Base-by-base conservation (phyloP, 306 rosid genomes). In the Phaseolus lunatus region DNA sequence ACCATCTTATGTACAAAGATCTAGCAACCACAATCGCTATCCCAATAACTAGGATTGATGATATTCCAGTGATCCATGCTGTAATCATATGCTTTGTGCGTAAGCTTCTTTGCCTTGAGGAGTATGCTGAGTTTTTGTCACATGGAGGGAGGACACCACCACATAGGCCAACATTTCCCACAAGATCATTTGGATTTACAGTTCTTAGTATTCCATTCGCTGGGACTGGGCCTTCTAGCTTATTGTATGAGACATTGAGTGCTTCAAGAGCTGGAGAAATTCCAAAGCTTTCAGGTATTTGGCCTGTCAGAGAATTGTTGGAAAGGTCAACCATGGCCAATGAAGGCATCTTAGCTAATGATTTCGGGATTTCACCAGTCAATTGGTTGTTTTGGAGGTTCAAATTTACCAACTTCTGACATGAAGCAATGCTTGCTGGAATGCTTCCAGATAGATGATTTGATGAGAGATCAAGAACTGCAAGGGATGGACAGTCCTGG, bases 401-500 rank as follows among this genome's bases (percentile, higher is more conserved):
- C 83, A 95, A 84, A 37, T 78, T 84, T 12, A 95, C 99, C 75
- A 95, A 54, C 76, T 84, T 95, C 89, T 90, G 90, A 84, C 97
- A 95, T 24, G 98, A 95, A 78, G 96, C 92, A 49, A 95, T 88
- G 87, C 88, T 95, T 44, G 80, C 81, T 65, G 97, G 97, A 61
- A 95, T 92, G 86, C 63, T 85, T 80, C 97, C 97, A 37, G 87
- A 76, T 70, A 95, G 79, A 67, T 37, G 83, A 79, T 95, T 95
- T 11, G 92, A 89, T 13, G 97, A 95, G 80, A 95, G 92, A 78
- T 92, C 97, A 61, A 95, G 94, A 39, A 87, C 82, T 37, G 92
- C 82, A 57, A 95, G 93, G 27, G 99, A 87, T 56, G 97, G 97
- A 79, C 89, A 87, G 19, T 95, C 99, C 85, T 92, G 97, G 84